Evolutionary conservation across 192 early-diverging fungal genomes (phyloP), one percentile per base, ranked within the genome.

Genomic region (Podila clonocystis): DNA sequence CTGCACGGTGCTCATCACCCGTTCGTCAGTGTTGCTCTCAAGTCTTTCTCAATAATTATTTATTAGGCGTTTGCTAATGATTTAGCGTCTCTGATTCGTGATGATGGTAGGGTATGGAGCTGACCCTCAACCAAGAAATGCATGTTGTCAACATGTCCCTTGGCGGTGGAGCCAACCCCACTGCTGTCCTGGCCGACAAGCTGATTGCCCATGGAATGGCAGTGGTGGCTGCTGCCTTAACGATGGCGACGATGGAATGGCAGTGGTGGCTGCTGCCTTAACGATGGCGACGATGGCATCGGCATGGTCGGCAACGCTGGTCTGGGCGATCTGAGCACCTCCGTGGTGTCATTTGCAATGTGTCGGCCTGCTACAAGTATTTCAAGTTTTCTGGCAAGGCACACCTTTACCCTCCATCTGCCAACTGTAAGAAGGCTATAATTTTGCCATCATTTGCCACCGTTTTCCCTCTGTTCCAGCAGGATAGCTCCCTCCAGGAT

Each of bases 171-270:
- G 65, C 74, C 8, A 86, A 83, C n/a, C 89, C 90, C 2, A 64
- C 79, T 13, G 74, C 91, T 4, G 60, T 85, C 0, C 65, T 89
- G 11, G 87, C 84, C 26, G 67, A 88, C 50, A 75, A 63, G 3
- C 38, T 93, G 9, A 76, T 82, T 20, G 62, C 74, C 9, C 34
- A 73, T 8, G 91, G 92, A 30, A 77, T 90, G 26, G 67, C 91
- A 31, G 87, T 95, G 11, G 85, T 89, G 50, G 84, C 91, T 26
- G 86, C 95, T 19, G 84, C 85, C 38, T 95, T 11, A 97, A 97
- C 85, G 86, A 91, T 33, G 95, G 95, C 34, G 50, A 66, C 29
- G 73, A 88, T 29, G 50, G 31, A n/a, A 82, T 63, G n/a, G 67
- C 91, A 31, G 87, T 95, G 11, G 85, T 89, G 50, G 84, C 91